A percentile compares a stretch with the other conserved stretches of the same genome.
These are phyloP conservation scores for Sideroxylon spinosum DNA, from an alignment of 179 eudicot genomes.

Conservation along the genomic window DNA sequence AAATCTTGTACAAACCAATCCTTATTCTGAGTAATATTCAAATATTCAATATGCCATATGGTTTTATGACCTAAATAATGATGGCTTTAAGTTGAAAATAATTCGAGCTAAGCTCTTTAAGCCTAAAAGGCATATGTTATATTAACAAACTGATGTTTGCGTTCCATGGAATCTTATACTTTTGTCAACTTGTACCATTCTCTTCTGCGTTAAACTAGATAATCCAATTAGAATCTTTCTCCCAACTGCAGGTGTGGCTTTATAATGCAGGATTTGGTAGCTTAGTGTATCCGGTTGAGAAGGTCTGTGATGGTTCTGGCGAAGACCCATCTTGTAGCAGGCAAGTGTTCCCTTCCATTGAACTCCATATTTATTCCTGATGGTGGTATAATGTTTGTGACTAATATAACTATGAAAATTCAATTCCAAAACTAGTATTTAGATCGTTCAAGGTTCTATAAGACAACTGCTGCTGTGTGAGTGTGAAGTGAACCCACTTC, in stretches of 20 bases:
- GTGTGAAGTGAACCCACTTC: neutral
- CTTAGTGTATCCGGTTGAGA: constrained; percentile 59
- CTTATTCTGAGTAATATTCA: neutral
- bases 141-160: neutral
- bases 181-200: neutral
- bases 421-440: neutral
- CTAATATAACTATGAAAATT: neutral
- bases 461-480: neutral
- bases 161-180: neutral
- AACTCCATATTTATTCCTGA: neutral
- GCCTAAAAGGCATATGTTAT: neutral
- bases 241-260: constrained; percentile 75
- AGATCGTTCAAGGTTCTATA: too few relatives aligned
- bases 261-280: constrained; percentile 50
- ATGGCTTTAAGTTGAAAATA: neutral
- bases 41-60: neutral
- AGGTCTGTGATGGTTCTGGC: constrained; percentile 82
- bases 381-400: neutral
- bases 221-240: neutral
- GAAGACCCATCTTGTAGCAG: constrained; percentile 97
- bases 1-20: neutral
- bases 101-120: neutral
- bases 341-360: constrained; percentile 23
- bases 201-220: neutral
- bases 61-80: neutral